Evolutionary conservation across 805 yeast species (phyloP).

Genomic region (Zygotorulaspora sp.): DNA sequence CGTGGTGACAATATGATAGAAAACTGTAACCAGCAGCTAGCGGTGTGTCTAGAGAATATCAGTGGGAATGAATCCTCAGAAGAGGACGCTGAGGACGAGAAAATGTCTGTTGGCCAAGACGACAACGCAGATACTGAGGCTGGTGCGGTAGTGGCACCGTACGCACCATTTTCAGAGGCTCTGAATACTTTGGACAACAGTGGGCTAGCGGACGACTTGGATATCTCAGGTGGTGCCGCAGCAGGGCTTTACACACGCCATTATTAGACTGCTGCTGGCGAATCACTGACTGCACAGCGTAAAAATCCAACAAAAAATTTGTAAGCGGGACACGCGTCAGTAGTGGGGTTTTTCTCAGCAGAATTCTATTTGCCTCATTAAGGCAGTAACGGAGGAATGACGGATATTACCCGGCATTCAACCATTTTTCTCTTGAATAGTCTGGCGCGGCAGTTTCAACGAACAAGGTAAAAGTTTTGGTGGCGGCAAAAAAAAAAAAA

Average conservation of each 20-base stretch:
- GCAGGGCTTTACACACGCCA: background rate
- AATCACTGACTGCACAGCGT: background rate
- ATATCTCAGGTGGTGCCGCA: background rate
- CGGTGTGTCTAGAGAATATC: conserved; percentile 34
- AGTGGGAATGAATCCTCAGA: conserved; percentile 12
- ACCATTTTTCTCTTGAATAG: conserved; percentile 1
- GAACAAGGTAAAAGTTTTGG: background rate
- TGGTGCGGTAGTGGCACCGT: conserved; percentile 1
- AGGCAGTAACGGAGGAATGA: no score
- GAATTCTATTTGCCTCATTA: no score
- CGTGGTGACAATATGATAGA: conserved; percentile 39
- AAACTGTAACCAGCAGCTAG: conserved; percentile 37
- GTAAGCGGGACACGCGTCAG: no score
- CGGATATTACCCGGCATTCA: conserved; percentile 1
- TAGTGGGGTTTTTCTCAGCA: no score
- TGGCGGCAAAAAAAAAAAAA: conserved; percentile 3
- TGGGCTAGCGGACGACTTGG: conserved; percentile 9
- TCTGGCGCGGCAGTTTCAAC: conserved; percentile 1
- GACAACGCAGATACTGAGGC: conserved; percentile 4
- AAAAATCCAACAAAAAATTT: conserved; percentile 7
- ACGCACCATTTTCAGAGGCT: conserved; percentile 5
- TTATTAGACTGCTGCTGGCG: background rate
- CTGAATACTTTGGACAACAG: conserved; percentile 4
- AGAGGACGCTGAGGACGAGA: conserved; percentile 1
- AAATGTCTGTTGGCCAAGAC: conserved; percentile 1